phyloP scores from a whole-genome alignment of 2,329 filamentous ascomycete genomes.

The Sporothrix pallida region DNA sequence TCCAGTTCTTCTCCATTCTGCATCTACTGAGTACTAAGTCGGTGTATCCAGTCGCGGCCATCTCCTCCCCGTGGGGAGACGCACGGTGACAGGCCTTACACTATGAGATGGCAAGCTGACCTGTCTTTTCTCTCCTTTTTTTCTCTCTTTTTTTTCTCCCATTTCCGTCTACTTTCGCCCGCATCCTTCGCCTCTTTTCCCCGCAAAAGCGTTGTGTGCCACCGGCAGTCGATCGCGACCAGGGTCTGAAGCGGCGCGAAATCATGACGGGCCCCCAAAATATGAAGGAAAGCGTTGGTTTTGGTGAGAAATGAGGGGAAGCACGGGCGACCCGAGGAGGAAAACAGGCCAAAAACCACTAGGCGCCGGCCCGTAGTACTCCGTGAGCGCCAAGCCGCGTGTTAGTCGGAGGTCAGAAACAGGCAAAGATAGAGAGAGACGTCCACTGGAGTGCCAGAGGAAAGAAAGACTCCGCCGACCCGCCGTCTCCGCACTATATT shows the following conservation, averaged over 20 bases:
- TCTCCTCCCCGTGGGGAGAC: slow-evolving; percentile 10
- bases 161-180: neutral
- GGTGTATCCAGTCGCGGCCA: neutral
- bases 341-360: neutral
- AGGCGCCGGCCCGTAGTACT: slow-evolving; percentile 23
- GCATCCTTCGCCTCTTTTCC: slow-evolving; percentile 21
- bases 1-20: neutral
- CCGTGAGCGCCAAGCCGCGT: neutral
- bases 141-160: neutral
- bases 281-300: neutral
- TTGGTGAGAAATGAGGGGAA: neutral
- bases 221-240: slow-evolving; percentile 4
- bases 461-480: slow-evolving; percentile 2
- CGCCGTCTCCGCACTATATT: slow-evolving; percentile 11
- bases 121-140: no score
- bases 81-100: neutral
- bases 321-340: neutral
- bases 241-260: neutral
- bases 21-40: no score
- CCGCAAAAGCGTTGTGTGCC: slow-evolving; percentile 15
- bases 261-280: no score
- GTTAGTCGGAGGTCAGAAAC: neutral
- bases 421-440: neutral
- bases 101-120: no score
- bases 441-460: neutral